Evolutionary conservation across 257 asterid species (phyloP).

Genomic region (Henckelia pumila): DNA sequence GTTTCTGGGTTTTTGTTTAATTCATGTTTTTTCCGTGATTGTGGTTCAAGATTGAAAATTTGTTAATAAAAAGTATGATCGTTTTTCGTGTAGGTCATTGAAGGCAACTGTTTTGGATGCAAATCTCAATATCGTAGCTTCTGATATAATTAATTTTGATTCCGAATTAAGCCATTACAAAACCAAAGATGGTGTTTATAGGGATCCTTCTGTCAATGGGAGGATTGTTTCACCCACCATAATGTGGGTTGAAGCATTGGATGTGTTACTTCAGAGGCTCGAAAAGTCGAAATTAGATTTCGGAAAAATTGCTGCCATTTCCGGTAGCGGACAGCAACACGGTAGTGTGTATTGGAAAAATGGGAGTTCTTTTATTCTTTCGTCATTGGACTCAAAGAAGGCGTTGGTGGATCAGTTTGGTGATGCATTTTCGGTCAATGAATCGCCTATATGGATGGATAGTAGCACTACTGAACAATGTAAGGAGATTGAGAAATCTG

Average conservation of each 20-base stretch:
- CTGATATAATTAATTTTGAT: slow-evolving; percentile 78
- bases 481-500: slow-evolving; percentile 67
- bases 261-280: slow-evolving; percentile 61
- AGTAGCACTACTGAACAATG: slow-evolving; percentile 86
- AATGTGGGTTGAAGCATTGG: slow-evolving; percentile 98
- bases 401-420: slow-evolving; percentile 56
- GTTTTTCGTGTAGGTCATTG: slow-evolving; percentile 58
- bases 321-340: slow-evolving; percentile 98
- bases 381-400: slow-evolving; percentile 54
- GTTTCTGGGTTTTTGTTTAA: not conserved
- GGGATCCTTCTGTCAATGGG: slow-evolving; percentile 62
- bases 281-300: slow-evolving; percentile 60
- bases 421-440: slow-evolving; percentile 67
- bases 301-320: slow-evolving; percentile 66
- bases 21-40: not conserved
- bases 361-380: slow-evolving; percentile 49
- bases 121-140: slow-evolving; percentile 58
- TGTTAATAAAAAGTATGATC: not conserved
- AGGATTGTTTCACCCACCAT: slow-evolving; percentile 86
- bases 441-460: slow-evolving; percentile 97
- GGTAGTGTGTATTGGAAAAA: slow-evolving; percentile 98
- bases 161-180: slow-evolving; percentile 77
- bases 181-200: slow-evolving; percentile 80
- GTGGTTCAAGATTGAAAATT: slow-evolving; percentile 6
- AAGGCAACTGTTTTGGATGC: slow-evolving; percentile 84